These are phyloP conservation scores for Pleurotus sapidus DNA, from an alignment of 768 basidiomycete species.

Conservation along the genomic window DNA sequence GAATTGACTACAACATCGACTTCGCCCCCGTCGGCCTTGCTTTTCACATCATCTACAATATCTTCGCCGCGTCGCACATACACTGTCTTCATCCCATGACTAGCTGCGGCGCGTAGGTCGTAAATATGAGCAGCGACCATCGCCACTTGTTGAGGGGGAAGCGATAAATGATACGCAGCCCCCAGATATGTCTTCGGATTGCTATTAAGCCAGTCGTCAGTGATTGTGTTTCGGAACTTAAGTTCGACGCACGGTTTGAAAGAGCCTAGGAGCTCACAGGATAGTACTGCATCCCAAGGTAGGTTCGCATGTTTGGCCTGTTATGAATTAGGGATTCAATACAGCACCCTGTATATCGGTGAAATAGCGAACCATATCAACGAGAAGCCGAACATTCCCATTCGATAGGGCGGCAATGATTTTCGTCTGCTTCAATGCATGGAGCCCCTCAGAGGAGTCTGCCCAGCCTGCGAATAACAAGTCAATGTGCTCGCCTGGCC, in stretches of 20 bases:
- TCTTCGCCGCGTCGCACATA: constrained; percentile 59
- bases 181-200: constrained; percentile 50
- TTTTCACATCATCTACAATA: constrained; percentile 25
- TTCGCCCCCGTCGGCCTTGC: constrained; percentile 52
- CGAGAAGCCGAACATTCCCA: constrained; percentile 56
- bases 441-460: constrained; percentile 47
- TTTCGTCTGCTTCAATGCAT: constrained; percentile 44
- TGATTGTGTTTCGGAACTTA: not conserved
- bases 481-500: too few species aligned
- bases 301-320: constrained; percentile 61
- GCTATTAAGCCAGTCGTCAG: constrained; percentile 21
- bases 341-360: not conserved
- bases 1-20: constrained; percentile 55
- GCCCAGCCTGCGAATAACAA: constrained; percentile 46
- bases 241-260: constrained; percentile 58
- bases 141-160: constrained; percentile 47
- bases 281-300: constrained; percentile 65
- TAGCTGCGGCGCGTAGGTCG: constrained; percentile 54
- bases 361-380: constrained; percentile 51
- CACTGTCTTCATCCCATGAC: constrained; percentile 53
- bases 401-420: constrained; percentile 60
- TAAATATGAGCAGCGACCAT: constrained; percentile 66
- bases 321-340: not conserved
- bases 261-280: constrained; percentile 54
- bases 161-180: constrained; percentile 44